phyloP scores from a whole-genome alignment of 1,139 yeast genomes.

The Blastobotrys capitulatus region DNA sequence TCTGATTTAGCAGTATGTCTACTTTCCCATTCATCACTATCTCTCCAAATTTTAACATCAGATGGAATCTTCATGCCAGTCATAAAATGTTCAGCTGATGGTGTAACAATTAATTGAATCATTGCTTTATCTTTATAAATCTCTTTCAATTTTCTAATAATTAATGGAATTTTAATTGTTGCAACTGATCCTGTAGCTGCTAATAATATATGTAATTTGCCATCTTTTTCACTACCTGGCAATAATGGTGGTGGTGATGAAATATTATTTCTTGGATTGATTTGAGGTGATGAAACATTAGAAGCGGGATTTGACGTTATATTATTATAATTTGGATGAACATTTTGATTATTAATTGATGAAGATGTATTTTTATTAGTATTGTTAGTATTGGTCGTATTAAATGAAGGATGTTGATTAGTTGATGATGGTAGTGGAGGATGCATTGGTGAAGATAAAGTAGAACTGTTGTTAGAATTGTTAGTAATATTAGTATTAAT shows the following conservation, averaged over 20 bases:
- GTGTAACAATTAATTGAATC: slow-evolving; percentile 82
- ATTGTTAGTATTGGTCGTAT: slow-evolving; percentile 69
- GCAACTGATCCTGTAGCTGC: slow-evolving; percentile 98
- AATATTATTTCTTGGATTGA: slow-evolving; percentile 45
- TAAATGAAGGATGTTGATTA: slow-evolving; percentile 75
- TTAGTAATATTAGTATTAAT: not conserved
- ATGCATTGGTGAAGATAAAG: slow-evolving; percentile 10
- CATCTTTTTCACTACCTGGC: slow-evolving; percentile 1
- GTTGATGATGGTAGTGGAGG: slow-evolving; percentile 40
- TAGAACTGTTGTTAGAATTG: too few species aligned
- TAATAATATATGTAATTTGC: slow-evolving; percentile 52
- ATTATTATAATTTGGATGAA: slow-evolving; percentile 19
- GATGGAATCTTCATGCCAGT: slow-evolving; percentile 48
- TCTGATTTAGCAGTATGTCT: slow-evolving; percentile 46
- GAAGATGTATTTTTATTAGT: slow-evolving; percentile 68
- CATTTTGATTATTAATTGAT: slow-evolving; percentile 16
- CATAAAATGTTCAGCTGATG: slow-evolving; percentile 75
- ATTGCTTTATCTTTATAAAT: slow-evolving; percentile 41
- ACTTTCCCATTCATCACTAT: slow-evolving; percentile 83
- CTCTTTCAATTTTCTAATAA: slow-evolving; percentile 23
- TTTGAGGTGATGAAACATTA: slow-evolving; percentile 16
- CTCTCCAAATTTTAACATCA: slow-evolving; percentile 89
- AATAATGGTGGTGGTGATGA: not conserved
- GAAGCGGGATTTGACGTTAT: too few species aligned
- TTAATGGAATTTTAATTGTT: slow-evolving; percentile 59